These are phyloP conservation scores for Candida corydali DNA, from an alignment of 805 yeast species.

Conservation along the genomic window DNA sequence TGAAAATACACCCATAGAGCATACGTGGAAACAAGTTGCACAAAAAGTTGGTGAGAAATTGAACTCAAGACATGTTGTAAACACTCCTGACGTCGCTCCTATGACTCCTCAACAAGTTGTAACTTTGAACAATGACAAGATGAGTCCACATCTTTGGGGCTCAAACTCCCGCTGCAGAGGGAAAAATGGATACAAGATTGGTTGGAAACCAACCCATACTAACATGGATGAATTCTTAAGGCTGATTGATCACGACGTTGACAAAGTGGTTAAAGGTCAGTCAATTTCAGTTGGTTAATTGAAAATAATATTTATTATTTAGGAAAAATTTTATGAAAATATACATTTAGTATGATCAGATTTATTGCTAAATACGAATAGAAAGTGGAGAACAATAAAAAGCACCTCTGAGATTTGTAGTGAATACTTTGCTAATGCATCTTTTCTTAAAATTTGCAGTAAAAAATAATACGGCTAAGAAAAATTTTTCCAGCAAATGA, in stretches of 20 bases:
- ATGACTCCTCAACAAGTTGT: constrained; percentile 14
- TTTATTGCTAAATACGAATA: background rate
- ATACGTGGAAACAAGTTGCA: constrained; percentile 26
- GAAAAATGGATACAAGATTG: constrained; percentile 20
- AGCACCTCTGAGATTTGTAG: too few species aligned
- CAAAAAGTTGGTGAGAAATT: constrained; percentile 17
- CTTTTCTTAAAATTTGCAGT: too few species aligned
- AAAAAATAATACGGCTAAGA: background rate
- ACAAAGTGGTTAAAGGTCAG: constrained; percentile 6
- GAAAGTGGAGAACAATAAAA: background rate
- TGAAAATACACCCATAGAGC: constrained; percentile 15
- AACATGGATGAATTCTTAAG: constrained; percentile 14
- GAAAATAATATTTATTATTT: background rate
- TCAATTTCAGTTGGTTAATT: constrained; percentile 1
- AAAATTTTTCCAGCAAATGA: background rate
- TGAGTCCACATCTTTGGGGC: constrained; percentile 21
- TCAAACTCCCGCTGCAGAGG: constrained; percentile 24
- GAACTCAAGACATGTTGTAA: constrained; percentile 11
- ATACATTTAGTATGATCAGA: background rate
- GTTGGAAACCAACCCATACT: constrained; percentile 22
- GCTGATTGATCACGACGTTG: constrained; percentile 16
- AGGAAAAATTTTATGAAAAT: background rate
- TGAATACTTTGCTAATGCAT: too few species aligned
- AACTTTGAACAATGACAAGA: constrained; percentile 10
- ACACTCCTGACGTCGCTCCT: constrained; percentile 13